phyloP scores from a whole-genome alignment of 2,329 filamentous ascomycete genomes.

The Botrytis deweyae region DNA sequence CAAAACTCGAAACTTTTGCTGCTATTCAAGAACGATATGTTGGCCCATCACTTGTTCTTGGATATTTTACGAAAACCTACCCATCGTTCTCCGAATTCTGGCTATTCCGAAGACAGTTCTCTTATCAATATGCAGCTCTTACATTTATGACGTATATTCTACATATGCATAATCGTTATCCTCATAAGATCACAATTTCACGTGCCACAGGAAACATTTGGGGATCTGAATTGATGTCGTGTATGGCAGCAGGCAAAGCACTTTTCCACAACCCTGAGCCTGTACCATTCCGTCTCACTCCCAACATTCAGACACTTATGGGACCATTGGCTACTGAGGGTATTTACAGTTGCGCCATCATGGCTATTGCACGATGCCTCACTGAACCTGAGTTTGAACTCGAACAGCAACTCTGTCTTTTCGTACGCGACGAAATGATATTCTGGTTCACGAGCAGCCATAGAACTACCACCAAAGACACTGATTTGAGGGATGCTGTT shows the following conservation, averaged over 20 bases:
- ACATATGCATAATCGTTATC: conserved; percentile 94
- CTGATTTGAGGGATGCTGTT: conserved; percentile 69
- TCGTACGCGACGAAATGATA: conserved; percentile 96
- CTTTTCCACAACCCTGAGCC: conserved; percentile 94
- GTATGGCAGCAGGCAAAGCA: conserved; percentile 79
- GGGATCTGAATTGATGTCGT: conserved; percentile 91
- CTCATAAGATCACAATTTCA: conserved; percentile 91
- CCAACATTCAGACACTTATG: conserved; percentile 94
- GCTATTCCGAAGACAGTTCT: conserved; percentile 96
- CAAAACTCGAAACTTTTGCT: conserved; percentile 86
- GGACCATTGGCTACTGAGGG: conserved; percentile 94
- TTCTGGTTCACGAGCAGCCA: conserved; percentile 90
- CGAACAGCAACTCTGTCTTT: conserved; percentile 91
- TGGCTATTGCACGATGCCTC: conserved; percentile 93
- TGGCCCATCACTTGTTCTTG: conserved; percentile 73
- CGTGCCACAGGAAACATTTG: conserved; percentile 88
- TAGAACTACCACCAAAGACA: conserved; percentile 62
- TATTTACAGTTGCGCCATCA: conserved; percentile 90
- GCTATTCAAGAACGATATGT: conserved; percentile 95
- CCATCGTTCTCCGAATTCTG: conserved; percentile 92
- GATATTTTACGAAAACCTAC: conserved; percentile 88
- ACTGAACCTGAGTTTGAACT: conserved; percentile 87
- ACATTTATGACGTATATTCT: conserved; percentile 99
- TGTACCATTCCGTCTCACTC: conserved; percentile 94
- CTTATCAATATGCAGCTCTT: conserved; percentile 89